A percentile compares a stretch with the other conserved stretches of the same genome.
phyloP scores from a whole-genome alignment of 257 asterid species.

The Penstemon barbatus region DNA sequence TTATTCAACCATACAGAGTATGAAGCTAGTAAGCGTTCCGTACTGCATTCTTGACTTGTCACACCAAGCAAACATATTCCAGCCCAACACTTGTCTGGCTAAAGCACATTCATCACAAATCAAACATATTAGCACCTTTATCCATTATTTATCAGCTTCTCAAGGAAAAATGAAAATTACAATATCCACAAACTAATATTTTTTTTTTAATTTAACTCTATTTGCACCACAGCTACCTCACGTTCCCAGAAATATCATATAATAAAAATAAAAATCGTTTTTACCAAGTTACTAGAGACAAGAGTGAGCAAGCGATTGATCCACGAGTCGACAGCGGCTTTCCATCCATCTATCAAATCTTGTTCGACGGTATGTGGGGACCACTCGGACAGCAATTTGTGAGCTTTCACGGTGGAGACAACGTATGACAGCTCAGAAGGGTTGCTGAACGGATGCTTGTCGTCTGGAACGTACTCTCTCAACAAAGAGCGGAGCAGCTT shows the following conservation, averaged over 20 bases:
- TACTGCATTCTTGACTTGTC: constrained; percentile 79
- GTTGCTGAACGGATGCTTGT: constrained; percentile 56
- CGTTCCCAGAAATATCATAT: not conserved
- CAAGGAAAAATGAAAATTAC: not conserved
- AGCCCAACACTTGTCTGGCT: constrained; percentile 92
- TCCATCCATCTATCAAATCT: constrained; percentile 59
- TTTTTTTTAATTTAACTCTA: not conserved
- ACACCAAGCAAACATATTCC: constrained; percentile 91
- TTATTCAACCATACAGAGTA: constrained; percentile 65
- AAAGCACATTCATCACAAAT: constrained; percentile 33
- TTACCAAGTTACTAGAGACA: constrained; percentile 61
- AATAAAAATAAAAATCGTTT: not conserved
- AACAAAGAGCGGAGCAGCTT: constrained; percentile 64
- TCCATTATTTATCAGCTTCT: not conserved
- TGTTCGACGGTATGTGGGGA: constrained; percentile 32
- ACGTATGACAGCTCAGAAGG: constrained; percentile 65
- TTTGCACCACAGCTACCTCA: not conserved
- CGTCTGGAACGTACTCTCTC: constrained; percentile 71
- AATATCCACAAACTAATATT: not conserved
- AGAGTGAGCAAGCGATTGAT: constrained; percentile 59
- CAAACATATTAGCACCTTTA: constrained; percentile 21
- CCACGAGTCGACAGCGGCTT: constrained; percentile 78
- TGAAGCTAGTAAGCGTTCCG: constrained; percentile 75
- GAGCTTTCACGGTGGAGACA: constrained; percentile 57
- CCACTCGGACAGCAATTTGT: constrained; percentile 58